Base-by-base conservation (phyloP, 352 stramenopile genomes). In the Globisporangium echinulatum region DNA sequence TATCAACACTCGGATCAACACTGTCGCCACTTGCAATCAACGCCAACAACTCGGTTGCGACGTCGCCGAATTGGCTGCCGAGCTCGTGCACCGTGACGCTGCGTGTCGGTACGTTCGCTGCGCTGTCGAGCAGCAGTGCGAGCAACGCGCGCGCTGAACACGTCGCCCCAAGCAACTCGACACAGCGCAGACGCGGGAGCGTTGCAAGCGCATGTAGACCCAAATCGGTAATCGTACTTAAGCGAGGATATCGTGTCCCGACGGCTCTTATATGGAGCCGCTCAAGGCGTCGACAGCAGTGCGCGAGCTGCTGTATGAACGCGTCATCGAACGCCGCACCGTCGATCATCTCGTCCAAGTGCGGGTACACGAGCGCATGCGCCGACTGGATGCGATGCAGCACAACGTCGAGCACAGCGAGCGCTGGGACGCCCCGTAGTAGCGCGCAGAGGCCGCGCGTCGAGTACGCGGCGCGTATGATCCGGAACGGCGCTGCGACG, bases 331-430 rank as follows among this genome's bases (percentile, higher is more conserved):
- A 83, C 36, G 81, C 74, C 10, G 70, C 63, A 0, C 71, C 62
- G 36, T 79, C 74, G 25, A 83, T 83, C 74, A 83, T 83, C 63
- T 83, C 74, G 55, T 83, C 71, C 42, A 83, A 62, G 47, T 83
- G 74, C n/a, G 71, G 74, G 46, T 83, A 83, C 46, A 83, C 72
- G 7, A 80, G 56, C 14, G 69, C 63, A 13, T 81, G 71, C 15
- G 71, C 77, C 25, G 71, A 66, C 55, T 83, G 71, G 1, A 80
- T 50, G 47, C 74, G 69, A 52, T 83, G 74, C 39, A 80, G 58
- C n/a, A 81, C 71, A 14, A 83, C 61, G 42, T 83, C 74, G 43
- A 83, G 56, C 25, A 73, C 63, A 47, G 75, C 49, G 9, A 83
- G 49, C 0, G 44, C 52, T 1, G 71, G 71, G 42, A 67, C 78